Percentiles rank a stretch among this genome's conserved stretches.
Conservation (phyloP, 805 yeast genomes). For the Candida loeiensis region DNA sequence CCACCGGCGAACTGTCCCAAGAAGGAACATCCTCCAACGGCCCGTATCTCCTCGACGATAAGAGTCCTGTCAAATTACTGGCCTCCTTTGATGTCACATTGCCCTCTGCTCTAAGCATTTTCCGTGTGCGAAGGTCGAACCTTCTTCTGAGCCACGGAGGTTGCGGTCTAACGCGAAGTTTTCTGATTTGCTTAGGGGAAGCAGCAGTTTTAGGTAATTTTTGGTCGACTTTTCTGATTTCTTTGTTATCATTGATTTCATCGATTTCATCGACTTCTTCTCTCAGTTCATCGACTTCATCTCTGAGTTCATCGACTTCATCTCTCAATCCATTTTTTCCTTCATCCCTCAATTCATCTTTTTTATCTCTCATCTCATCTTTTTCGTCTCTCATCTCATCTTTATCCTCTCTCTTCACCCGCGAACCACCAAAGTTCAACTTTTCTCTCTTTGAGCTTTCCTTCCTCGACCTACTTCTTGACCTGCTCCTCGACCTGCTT, state of each 20-base stretch:
- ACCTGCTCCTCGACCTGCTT: not conserved
- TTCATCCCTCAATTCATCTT: too few species aligned
- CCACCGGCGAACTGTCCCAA: constrained; percentile 4
- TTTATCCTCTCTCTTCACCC: not conserved
- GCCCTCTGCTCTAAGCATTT: not conserved
- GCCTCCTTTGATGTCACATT: constrained; percentile 1
- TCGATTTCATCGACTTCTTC: not conserved
- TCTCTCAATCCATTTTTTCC: too few species aligned
- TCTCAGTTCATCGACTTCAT: not conserved
- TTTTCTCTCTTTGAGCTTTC: too few species aligned
- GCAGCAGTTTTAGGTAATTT: too few species aligned
- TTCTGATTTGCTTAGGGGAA: not conserved
- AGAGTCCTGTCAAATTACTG: constrained; percentile 1
- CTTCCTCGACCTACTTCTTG: not conserved
- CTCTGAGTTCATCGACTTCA: not conserved
- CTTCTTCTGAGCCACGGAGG: not conserved
- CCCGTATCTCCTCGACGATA: constrained; percentile 1
- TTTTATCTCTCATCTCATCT: constrained; percentile 4
- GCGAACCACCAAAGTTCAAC: not conserved
- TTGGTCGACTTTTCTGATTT: not conserved
- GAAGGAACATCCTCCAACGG: constrained; percentile 7
- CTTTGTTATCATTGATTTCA: too few species aligned
- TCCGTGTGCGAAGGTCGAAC: not conserved
- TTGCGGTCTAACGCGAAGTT: not conserved
- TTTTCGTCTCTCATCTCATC: not conserved